Percentiles rank a stretch among this genome's conserved stretches.
phyloP scores from a whole-genome alignment of 345 rosid species.

The Anastatica hierochuntica region DNA sequence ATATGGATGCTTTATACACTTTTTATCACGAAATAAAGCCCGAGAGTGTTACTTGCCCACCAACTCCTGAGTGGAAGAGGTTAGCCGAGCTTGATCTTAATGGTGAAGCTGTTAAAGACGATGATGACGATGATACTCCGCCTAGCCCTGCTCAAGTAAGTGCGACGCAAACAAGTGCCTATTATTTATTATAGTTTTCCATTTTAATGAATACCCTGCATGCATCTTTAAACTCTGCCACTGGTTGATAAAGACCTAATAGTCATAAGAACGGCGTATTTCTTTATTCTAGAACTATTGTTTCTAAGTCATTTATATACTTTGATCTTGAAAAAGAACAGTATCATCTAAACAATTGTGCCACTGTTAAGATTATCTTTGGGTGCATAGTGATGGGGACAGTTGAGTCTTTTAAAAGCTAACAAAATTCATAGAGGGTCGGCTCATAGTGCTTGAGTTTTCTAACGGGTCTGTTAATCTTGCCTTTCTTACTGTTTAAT shows the following conservation, averaged over 20 bases:
- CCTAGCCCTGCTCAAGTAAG: slow-evolving; percentile 25
- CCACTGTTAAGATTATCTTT: not conserved
- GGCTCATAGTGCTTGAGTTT: not conserved
- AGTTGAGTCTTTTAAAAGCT: not conserved
- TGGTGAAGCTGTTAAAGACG: slow-evolving; percentile 68
- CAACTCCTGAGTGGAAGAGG: slow-evolving; percentile 97
- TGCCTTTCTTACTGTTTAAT: not conserved
- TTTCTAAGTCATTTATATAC: not conserved
- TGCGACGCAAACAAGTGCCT: not conserved
- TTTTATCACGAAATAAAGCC: slow-evolving; percentile 93
- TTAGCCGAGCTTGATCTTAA: slow-evolving; percentile 90
- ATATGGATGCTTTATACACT: slow-evolving; percentile 69
- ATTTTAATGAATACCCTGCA: not conserved
- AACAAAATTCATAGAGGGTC: not conserved
- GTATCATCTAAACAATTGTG: not conserved
- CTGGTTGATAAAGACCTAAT: not conserved
- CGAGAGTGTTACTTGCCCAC: slow-evolving; percentile 54
- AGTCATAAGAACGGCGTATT: not conserved
- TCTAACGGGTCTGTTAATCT: not conserved
- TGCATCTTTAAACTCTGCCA: not conserved
- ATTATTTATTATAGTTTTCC: not conserved
- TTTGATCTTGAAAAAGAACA: not conserved
- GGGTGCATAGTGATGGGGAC: not conserved
- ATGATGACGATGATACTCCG: slow-evolving; percentile 29
- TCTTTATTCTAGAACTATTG: not conserved